Percentiles rank a stretch among this genome's conserved stretches.
phyloP scores from a whole-genome alignment of 129 eudicot genomes.

The Solidago caesia region DNA sequence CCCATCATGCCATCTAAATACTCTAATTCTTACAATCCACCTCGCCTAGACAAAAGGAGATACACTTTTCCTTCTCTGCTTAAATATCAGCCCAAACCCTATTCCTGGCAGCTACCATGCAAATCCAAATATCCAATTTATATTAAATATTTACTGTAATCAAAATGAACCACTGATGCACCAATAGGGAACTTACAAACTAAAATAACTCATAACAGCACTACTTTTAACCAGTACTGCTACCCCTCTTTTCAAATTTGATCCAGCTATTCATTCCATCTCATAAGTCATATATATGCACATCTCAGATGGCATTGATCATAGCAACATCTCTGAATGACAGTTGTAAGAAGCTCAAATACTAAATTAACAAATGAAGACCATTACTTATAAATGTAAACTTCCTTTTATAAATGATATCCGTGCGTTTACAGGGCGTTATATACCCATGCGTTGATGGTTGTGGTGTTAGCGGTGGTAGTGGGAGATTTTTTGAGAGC shows the following conservation, averaged over 20 bases:
- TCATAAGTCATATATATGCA: slow-evolving; percentile 7
- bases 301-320: not conserved
- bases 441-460: too few species aligned
- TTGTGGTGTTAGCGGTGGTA: too few species aligned
- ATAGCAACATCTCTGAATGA: not conserved
- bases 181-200: too few species aligned
- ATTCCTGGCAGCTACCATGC: too few species aligned
- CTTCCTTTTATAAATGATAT: too few species aligned
- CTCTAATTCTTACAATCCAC: not conserved
- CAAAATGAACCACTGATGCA: not conserved
- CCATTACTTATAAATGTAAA: not conserved
- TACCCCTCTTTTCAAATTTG: slow-evolving; percentile 11
- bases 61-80: not conserved
- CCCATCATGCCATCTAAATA: slow-evolving; percentile 7
- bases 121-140: not conserved
- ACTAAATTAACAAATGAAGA: not conserved
- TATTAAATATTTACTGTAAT: too few species aligned
- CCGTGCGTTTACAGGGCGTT: too few species aligned
- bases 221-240: not conserved
- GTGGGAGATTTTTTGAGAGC: too few species aligned
- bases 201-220: slow-evolving; percentile 5
- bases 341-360: slow-evolving; percentile 2
- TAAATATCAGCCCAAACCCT: too few species aligned
- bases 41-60: not conserved
- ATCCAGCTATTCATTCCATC: slow-evolving; percentile 4